These are phyloP conservation scores for Neurospora discreta DNA, from an alignment of 495 filamentous ascomycete genomes.

Conservation along the genomic window DNA sequence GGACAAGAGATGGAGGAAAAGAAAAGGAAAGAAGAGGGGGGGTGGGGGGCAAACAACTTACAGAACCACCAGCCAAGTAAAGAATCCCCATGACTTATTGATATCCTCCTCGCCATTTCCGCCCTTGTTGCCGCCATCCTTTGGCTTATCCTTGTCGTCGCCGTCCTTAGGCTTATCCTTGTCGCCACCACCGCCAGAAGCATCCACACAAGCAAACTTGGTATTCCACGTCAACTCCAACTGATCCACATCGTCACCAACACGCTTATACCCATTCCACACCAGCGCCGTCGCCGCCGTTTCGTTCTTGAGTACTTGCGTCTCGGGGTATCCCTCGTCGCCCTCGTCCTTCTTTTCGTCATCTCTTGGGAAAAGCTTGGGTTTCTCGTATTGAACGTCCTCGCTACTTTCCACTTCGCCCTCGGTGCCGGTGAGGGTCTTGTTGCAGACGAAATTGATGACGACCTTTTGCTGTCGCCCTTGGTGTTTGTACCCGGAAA, in stretches of 20 bases:
- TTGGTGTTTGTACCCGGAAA: not conserved
- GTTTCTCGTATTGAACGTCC: not conserved
- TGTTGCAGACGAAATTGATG: constrained; percentile 68
- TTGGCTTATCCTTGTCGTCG: constrained; percentile 35
- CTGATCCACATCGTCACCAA: constrained; percentile 36
- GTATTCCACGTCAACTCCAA: constrained; percentile 75
- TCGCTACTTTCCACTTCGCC: constrained; percentile 24
- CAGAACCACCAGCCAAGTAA: constrained; percentile 96
- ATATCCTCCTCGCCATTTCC: constrained; percentile 13
- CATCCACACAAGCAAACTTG: constrained; percentile 56
- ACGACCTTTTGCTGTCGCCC: not conserved
- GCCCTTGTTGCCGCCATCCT: constrained; percentile 1
- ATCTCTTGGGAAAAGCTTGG: constrained; percentile 4
- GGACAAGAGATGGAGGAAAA: not conserved
- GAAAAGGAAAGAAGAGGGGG: not conserved
- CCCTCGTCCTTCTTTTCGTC: constrained; percentile 15
- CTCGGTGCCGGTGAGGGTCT: constrained; percentile 56
- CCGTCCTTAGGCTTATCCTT: constrained; percentile 17
- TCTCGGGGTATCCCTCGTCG: constrained; percentile 22
- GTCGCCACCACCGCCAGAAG: constrained; percentile 33
- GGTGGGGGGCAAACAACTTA: constrained; percentile 40
- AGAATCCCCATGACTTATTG: constrained; percentile 70
- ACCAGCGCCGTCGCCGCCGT: constrained; percentile 48
- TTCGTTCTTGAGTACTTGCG: constrained; percentile 33
- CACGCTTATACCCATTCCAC: constrained; percentile 58